Percentiles rank a stretch among this genome's conserved stretches.
Evolutionary conservation across 1,139 yeast genomes (phyloP).

Genomic region (Scheffersomyces quercinus): DNA sequence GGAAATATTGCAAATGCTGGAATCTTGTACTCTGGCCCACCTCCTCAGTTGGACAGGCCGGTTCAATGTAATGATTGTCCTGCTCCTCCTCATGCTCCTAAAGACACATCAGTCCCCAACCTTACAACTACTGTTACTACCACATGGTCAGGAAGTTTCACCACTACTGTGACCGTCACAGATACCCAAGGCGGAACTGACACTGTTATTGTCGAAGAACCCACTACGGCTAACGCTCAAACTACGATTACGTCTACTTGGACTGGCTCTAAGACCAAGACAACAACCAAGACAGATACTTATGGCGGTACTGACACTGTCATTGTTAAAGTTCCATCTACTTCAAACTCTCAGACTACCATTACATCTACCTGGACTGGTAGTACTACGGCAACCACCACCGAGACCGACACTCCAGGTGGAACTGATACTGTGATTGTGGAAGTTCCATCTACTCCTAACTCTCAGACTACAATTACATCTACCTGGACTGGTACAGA

Average conservation of each 20-base stretch:
- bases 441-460: conserved; percentile 1
- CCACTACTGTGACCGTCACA: conserved; percentile 3
- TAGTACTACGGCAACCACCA: no score
- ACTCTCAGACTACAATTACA: conserved; percentile 1
- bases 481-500: conserved; percentile 2
- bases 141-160: conserved; percentile 3
- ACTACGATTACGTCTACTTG: no score
- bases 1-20: conserved; percentile 1
- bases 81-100: conserved; percentile 1
- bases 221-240: no score
- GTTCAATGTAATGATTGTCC: conserved; percentile 1
- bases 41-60: conserved; percentile 1
- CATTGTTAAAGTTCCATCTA: no score
- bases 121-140: conserved; percentile 1
- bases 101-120: not conserved
- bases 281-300: no score
- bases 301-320: no score
- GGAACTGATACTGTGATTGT: not conserved
- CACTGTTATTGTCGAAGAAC: conserved; percentile 7
- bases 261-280: no score
- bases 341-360: no score
- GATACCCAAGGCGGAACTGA: conserved; percentile 5
- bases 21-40: conserved; percentile 1
- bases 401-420: no score
- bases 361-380: no score